phyloP scores from a whole-genome alignment of 768 basidiomycete species.

The Hypholoma sublateritium region DNA sequence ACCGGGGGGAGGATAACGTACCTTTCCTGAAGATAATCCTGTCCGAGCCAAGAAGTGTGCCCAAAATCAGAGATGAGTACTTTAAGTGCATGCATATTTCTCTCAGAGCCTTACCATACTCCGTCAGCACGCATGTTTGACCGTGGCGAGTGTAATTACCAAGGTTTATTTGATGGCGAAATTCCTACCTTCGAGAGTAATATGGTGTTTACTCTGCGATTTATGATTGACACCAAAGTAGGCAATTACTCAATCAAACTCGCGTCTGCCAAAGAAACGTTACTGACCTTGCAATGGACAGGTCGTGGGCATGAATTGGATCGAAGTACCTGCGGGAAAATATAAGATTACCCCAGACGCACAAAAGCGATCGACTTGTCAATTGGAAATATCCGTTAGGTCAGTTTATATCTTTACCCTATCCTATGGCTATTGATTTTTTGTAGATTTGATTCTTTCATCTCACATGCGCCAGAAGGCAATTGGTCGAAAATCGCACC shows the following conservation, averaged over 20 bases:
- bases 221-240: constrained; percentile 98
- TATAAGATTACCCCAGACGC: constrained; percentile 63
- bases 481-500: constrained; percentile 93
- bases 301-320: constrained; percentile 99
- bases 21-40: constrained; percentile 87
- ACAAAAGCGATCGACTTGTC: constrained; percentile 76
- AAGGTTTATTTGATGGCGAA: constrained; percentile 52
- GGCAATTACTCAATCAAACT: not conserved
- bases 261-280: not conserved
- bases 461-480: constrained; percentile 90
- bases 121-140: constrained; percentile 63
- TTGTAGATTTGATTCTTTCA: constrained; percentile 76
- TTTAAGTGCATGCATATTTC: not conserved
- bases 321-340: constrained; percentile 84
- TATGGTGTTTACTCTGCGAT: constrained; percentile 85
- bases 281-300: constrained; percentile 25
- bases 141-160: constrained; percentile 67
- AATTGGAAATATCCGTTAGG: constrained; percentile 83
- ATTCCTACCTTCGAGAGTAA: constrained; percentile 91
- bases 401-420: constrained; percentile 30
- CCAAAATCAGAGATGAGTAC: constrained; percentile 90
- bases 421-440: too few species aligned
- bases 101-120: constrained; percentile 2
- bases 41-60: constrained; percentile 69
- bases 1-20: constrained; percentile 74